Conservation (phyloP, 768 basidiomycete genomes). For the Leucogyrophana mollusca region DNA sequence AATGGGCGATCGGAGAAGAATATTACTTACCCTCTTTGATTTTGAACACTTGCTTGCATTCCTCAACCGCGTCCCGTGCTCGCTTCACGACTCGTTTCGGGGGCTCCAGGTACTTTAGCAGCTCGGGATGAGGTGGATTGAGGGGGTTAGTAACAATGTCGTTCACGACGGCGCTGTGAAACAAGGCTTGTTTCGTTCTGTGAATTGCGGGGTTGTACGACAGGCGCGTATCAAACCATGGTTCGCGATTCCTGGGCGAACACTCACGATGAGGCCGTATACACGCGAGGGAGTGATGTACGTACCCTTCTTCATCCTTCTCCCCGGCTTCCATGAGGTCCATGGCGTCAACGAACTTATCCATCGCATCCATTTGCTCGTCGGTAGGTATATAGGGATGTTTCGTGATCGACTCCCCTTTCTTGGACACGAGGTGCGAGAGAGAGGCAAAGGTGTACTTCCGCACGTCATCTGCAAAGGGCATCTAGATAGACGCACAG, state of each 20-base stretch:
- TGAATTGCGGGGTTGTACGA: conserved; percentile 92
- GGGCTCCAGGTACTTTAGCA: conserved; percentile 81
- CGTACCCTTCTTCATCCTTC: conserved; percentile 73
- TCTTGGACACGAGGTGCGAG: conserved; percentile 67
- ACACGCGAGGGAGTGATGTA: conserved; percentile 2
- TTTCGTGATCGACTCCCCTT: conserved; percentile 66
- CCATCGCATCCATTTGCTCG: conserved; percentile 80
- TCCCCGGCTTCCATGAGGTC: conserved; percentile 79
- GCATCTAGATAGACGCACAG: conserved; percentile 68
- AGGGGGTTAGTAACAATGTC: conserved; percentile 76
- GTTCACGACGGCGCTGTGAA: conserved; percentile 78
- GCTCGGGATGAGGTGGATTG: conserved; percentile 82
- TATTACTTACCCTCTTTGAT: conserved; percentile 66
- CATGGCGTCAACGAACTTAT: conserved; percentile 84
- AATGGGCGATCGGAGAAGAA: not conserved
- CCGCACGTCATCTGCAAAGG: conserved; percentile 92
- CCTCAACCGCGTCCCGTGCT: conserved; percentile 52
- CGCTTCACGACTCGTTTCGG: conserved; percentile 68
- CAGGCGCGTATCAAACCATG: conserved; percentile 76
- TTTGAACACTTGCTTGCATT: conserved; percentile 66
- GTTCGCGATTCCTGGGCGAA: conserved; percentile 46
- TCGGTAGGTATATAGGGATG: conserved; percentile 85
- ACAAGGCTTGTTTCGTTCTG: conserved; percentile 88
- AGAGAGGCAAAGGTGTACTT: conserved; percentile 86
- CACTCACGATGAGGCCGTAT: not conserved